Conservation (phyloP, 2,329 filamentous ascomycete genomes). For the Hysterium pulicare region DNA sequence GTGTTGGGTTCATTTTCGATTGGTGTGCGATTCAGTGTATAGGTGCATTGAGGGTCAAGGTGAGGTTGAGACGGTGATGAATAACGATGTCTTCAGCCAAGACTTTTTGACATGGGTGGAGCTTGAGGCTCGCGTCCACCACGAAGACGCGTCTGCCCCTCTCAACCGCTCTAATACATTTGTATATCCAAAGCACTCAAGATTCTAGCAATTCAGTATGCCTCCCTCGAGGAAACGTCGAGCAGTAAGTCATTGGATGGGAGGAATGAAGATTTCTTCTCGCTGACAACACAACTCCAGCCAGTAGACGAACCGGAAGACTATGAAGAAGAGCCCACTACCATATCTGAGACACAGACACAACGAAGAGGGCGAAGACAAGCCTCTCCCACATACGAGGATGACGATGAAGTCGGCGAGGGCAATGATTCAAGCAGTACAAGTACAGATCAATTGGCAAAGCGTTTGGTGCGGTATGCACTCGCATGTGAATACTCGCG, state of each 20-base stretch:
- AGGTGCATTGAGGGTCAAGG: no score
- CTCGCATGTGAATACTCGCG: constrained; percentile 60
- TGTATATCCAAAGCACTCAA: background rate
- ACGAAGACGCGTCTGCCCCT: background rate
- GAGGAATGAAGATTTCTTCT: no score
- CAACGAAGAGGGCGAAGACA: constrained; percentile 17
- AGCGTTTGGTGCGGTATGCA: constrained; percentile 61
- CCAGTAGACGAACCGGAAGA: constrained; percentile 15
- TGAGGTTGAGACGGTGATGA: no score
- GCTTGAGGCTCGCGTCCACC: constrained; percentile 1
- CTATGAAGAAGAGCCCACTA: constrained; percentile 2
- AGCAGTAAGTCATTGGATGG: constrained; percentile 10
- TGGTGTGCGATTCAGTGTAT: no score
- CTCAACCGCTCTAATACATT: background rate
- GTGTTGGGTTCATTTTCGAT: constrained; percentile 5
- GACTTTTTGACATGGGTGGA: no score
- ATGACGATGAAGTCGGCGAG: constrained; percentile 14
- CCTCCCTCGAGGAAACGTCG: constrained; percentile 6
- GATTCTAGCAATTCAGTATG: background rate
- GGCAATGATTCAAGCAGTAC: constrained; percentile 19
- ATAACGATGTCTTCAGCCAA: no score
- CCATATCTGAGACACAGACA: constrained; percentile 7
- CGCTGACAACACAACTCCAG: no score
- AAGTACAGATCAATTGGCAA: constrained; percentile 48
- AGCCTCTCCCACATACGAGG: constrained; percentile 17